These are phyloP conservation scores for Cadophora malorum DNA, from an alignment of 2,329 filamentous ascomycete genomes.

Conservation along the genomic window DNA sequence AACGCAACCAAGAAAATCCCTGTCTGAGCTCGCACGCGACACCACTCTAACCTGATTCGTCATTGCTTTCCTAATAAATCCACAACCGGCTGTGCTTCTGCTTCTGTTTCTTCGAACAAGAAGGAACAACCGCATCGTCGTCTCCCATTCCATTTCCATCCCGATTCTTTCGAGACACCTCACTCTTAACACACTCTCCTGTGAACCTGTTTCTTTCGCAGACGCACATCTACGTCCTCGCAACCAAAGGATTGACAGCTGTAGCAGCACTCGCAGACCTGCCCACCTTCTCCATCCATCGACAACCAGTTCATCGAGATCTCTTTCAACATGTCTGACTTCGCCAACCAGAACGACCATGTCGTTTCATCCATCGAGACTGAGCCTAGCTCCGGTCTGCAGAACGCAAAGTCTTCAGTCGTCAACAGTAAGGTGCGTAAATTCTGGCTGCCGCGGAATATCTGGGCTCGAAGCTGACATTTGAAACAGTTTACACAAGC, in stretches of 20 bases:
- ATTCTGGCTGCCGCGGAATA: slow-evolving; percentile 11
- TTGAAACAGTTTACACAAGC: slow-evolving; percentile 38
- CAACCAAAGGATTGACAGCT: slow-evolving; percentile 15
- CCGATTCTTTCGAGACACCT: slow-evolving; percentile 12
- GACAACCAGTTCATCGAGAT: slow-evolving; percentile 24
- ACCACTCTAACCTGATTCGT: slow-evolving; percentile 22
- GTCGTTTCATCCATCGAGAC: slow-evolving; percentile 39
- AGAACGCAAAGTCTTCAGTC: slow-evolving; percentile 38
- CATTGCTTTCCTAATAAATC: background rate
- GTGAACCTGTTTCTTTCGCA: background rate
- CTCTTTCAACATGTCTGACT: slow-evolving; percentile 37
- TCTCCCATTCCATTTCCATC: slow-evolving; percentile 16
- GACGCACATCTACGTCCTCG: background rate
- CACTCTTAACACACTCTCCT: background rate
- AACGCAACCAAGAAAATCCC: slow-evolving; percentile 9
- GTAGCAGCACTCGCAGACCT: background rate
- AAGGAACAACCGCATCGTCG: slow-evolving; percentile 19
- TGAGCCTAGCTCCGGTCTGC: slow-evolving; percentile 29
- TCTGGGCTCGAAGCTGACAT: slow-evolving; percentile 33
- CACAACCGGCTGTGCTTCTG: background rate
- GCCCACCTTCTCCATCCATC: slow-evolving; percentile 17
- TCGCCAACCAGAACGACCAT: slow-evolving; percentile 32
- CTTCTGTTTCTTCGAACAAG: background rate
- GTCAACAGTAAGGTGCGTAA: slow-evolving; percentile 42
- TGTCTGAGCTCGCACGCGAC: slow-evolving; percentile 28